These are phyloP conservation scores for Komagataella phaffii DNA, from an alignment of 805 yeast species.

Conservation along the genomic window DNA sequence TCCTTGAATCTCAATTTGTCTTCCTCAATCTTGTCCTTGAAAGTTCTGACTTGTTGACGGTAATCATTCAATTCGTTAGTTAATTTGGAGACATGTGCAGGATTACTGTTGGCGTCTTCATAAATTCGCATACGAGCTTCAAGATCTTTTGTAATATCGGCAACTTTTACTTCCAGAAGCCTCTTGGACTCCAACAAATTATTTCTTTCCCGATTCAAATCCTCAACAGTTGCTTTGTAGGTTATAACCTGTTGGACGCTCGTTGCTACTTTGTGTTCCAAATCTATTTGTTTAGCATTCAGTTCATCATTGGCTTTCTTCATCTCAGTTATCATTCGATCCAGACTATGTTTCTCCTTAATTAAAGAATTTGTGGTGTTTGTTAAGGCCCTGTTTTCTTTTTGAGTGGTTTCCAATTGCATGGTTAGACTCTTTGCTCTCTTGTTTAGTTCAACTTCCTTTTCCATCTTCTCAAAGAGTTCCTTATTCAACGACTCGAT, in stretches of 20 bases:
- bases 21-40: slow-evolving; percentile 17
- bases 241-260: slow-evolving; percentile 39
- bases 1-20: slow-evolving; percentile 10
- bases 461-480: slow-evolving; percentile 38
- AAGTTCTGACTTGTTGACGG: slow-evolving; percentile 14
- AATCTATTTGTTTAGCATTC: slow-evolving; percentile 27
- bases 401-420: slow-evolving; percentile 41
- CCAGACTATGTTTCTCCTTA: slow-evolving; percentile 28
- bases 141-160: slow-evolving; percentile 25
- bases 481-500: slow-evolving; percentile 39
- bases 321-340: slow-evolving; percentile 23
- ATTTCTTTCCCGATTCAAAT: slow-evolving; percentile 51
- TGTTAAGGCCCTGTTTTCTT: slow-evolving; percentile 27
- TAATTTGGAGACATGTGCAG: slow-evolving; percentile 15
- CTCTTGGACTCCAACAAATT: slow-evolving; percentile 37
- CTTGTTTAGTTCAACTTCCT: slow-evolving; percentile 54
- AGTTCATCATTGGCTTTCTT: slow-evolving; percentile 30
- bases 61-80: slow-evolving; percentile 21
- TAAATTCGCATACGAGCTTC: slow-evolving; percentile 20
- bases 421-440: slow-evolving; percentile 47
- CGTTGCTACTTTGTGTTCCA: slow-evolving; percentile 29
- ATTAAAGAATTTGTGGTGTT: slow-evolving; percentile 21
- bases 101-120: slow-evolving; percentile 15
- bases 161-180: slow-evolving; percentile 28
- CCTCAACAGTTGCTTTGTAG: slow-evolving; percentile 45